Conservation (phyloP, 495 filamentous ascomycete genomes). For the Penicillium bovifimosum region DNA sequence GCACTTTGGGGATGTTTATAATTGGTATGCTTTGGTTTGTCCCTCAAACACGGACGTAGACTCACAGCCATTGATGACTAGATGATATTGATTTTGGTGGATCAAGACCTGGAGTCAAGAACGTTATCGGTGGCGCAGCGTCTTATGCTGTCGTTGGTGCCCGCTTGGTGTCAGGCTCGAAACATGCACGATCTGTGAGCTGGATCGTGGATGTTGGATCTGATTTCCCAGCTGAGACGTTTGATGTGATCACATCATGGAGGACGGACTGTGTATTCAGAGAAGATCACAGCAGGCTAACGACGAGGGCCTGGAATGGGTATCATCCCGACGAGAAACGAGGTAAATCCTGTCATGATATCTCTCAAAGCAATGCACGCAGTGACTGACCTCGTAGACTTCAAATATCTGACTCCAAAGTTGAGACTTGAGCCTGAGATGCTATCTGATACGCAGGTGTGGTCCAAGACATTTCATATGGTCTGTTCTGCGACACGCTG, state of each 20-base stretch:
- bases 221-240: conserved; percentile 71
- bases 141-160: conserved; percentile 83
- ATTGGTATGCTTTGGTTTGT: conserved; percentile 56
- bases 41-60: conserved; percentile 7
- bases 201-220: conserved; percentile 88
- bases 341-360: conserved; percentile 31
- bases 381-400: conserved; percentile 51
- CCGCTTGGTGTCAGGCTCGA: conserved; percentile 64
- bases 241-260: conserved; percentile 61
- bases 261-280: conserved; percentile 65
- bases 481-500: conserved; percentile 80
- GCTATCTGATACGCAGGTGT: conserved; percentile 54
- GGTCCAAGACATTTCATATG: conserved; percentile 75
- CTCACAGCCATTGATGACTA: conserved; percentile 33
- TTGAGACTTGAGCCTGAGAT: conserved; percentile 61
- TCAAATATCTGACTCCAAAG: conserved; percentile 85
- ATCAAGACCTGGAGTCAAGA: conserved; percentile 50
- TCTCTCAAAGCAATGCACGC: conserved; percentile 2
- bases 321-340: conserved; percentile 59
- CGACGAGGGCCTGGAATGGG: conserved; percentile 88
- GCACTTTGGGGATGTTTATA: conserved; percentile 93
- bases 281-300: conserved; percentile 59
- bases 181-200: conserved; percentile 54
- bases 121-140: conserved; percentile 82
- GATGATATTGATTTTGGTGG: conserved; percentile 82